These are phyloP conservation scores for Fusarium anthophilum DNA, from an alignment of 2,329 filamentous ascomycete genomes.

Conservation along the genomic window DNA sequence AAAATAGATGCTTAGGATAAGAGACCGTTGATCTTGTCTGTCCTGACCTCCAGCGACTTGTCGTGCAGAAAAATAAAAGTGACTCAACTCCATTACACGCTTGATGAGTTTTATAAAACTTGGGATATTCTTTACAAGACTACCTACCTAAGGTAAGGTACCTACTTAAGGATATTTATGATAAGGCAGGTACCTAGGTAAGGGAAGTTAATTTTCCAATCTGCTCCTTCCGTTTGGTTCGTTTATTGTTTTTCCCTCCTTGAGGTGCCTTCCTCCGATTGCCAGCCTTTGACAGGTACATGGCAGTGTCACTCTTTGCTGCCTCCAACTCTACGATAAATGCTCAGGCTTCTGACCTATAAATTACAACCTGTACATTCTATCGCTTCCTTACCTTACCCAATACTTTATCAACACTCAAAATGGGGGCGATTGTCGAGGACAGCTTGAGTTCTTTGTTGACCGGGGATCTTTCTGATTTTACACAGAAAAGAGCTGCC, in stretches of 20 bases:
- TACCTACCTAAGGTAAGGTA: background rate
- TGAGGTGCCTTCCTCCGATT: background rate
- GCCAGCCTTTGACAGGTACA: conserved; percentile 19
- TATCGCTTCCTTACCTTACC: too few relatives aligned
- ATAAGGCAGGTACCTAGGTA: too few relatives aligned
- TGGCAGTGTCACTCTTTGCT: conserved; percentile 15
- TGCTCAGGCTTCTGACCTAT: background rate
- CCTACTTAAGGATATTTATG: background rate
- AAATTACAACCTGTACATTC: background rate
- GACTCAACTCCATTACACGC: background rate
- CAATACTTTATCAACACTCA: background rate
- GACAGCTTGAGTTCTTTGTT: background rate
- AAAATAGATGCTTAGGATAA: background rate
- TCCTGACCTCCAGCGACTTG: background rate
- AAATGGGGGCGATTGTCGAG: conserved; percentile 13
- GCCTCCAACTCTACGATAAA: background rate
- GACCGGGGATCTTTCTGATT: background rate
- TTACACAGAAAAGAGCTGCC: background rate
- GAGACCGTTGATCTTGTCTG: background rate
- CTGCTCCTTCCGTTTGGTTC: background rate
- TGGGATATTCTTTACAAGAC: background rate
- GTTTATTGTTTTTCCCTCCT: background rate
- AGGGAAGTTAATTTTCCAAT: background rate
- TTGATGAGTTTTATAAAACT: background rate
- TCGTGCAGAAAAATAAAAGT: background rate